A percentile compares a stretch with the other conserved stretches of the same genome.
Conservation (phyloP, 169 alveolate species). For the Cyclospora cayetanensis region DNA sequence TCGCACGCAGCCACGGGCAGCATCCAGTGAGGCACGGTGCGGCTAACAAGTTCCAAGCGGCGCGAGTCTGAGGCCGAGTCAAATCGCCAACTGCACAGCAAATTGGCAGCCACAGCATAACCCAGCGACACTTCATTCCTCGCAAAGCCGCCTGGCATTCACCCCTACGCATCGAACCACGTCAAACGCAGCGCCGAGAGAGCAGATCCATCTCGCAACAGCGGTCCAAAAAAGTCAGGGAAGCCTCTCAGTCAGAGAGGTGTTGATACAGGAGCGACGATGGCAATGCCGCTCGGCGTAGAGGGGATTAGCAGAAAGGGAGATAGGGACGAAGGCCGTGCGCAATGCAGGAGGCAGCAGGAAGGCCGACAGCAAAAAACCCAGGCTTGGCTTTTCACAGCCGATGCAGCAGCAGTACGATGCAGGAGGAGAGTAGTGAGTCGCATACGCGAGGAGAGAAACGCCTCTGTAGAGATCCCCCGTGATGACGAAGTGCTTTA, state of each 20-base stretch:
- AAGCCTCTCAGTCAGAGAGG: not conserved
- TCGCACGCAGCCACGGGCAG: constrained; percentile 2
- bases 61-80: not conserved
- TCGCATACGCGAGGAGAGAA: constrained; percentile 25
- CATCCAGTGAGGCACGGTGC: not conserved
- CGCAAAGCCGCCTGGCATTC: no score
- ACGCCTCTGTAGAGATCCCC: constrained; percentile 45
- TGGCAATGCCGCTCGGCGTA: no score
- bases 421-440: not conserved
- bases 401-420: constrained; percentile 30
- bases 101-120: no score
- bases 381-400: not conserved
- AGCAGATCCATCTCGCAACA: no score
- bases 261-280: not conserved
- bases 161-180: no score
- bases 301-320: no score
- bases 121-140: no score
- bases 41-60: not conserved
- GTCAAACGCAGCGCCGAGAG: no score
- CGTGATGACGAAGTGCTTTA: not conserved
- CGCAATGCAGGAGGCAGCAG: not conserved
- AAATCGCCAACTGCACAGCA: not conserved
- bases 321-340: no score
- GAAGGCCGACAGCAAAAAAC: not conserved
- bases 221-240: not conserved